Evolutionary conservation across 2,329 filamentous ascomycete species (phyloP), one percentile per base, ranked within the genome.

Genomic region (Arthrobotrys musiformis): DNA sequence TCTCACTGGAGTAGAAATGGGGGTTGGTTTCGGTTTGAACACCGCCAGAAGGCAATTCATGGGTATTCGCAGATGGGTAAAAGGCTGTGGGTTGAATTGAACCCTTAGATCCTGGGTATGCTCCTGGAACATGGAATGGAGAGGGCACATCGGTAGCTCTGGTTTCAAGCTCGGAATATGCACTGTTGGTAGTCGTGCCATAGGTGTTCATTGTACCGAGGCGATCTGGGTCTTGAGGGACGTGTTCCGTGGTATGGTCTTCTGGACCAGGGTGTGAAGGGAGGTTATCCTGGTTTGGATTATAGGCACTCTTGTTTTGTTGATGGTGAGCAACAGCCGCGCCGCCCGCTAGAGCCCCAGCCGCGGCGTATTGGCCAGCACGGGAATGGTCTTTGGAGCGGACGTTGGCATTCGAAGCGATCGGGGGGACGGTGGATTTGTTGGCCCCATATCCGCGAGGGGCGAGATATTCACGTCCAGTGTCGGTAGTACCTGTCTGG

Each of bases 161-260:
- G n/a, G 50, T 56, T 19, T 77, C 66, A n/a, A 70, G 66, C 30
- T 77, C 73, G n/a, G 73, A 70, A 28, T 77, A 77, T 28, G 60
- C 30, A n/a, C 66, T 77, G 60, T 77, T 77, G 4, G 61, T 58
- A n/a, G 50, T 64, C 4, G 72, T 76, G 13, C 22, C 40, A 19
- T 70, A 77, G 2, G 73, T 77, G 35, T 77, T 70, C 73, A 77
- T 77, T 4, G 73, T 77, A n/a, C 66, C 66, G 0, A 77, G 73
- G 28, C 66, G 73, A 9, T 77, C 66, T 46, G 58, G 73, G 19
- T 64, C 66, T 9, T 64, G 46, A 6, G 73, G 73, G 6, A 77
- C 56, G 9, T 33, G 60, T 54, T 77, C 66, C 26, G 66, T 70
- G 15, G 66, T 67, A 17, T 70, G 66, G 19, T 77, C 73, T 24